These are phyloP conservation scores for Podosphaera xanthii DNA, from an alignment of 2,329 filamentous ascomycete species.

Conservation along the genomic window DNA sequence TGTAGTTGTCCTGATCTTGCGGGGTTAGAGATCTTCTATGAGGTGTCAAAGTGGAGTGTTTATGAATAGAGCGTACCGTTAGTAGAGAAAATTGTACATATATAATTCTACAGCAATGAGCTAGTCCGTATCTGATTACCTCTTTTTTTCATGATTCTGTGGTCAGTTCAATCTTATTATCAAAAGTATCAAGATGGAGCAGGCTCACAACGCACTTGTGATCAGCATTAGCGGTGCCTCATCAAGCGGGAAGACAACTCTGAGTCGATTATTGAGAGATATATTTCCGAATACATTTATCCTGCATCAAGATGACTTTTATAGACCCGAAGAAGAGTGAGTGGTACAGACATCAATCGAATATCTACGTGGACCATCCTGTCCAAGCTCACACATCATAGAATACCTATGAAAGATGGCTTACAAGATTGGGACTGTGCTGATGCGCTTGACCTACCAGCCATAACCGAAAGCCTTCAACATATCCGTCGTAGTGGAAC, in stretches of 20 bases:
- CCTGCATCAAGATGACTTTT: conserved; percentile 93
- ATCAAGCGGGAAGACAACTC: conserved; percentile 83
- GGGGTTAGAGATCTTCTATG: neutral
- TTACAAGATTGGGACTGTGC: conserved; percentile 85
- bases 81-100: too few species aligned
- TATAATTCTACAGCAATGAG: too few species aligned
- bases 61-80: neutral
- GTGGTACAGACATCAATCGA: conserved; percentile 10
- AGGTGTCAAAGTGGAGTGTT: neutral
- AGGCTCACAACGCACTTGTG: conserved; percentile 24
- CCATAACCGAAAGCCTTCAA: conserved; percentile 40
- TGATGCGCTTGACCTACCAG: conserved; percentile 48
- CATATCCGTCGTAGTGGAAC: conserved; percentile 48
- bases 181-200: conserved; percentile 3
- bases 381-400: conserved; percentile 12
- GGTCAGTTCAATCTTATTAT: neutral
- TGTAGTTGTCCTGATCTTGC: too few species aligned
- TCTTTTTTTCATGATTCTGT: neutral
- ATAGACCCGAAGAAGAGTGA: conserved; percentile 53
- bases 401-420: conserved; percentile 31
- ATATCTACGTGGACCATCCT: neutral
- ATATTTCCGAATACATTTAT: conserved; percentile 63
- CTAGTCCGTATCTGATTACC: neutral
- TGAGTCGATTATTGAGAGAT: conserved; percentile 62
- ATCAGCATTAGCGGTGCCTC: conserved; percentile 76